Conservation (phyloP, 2,329 filamentous ascomycete genomes). For the Aureobasidium subglaciale region DNA sequence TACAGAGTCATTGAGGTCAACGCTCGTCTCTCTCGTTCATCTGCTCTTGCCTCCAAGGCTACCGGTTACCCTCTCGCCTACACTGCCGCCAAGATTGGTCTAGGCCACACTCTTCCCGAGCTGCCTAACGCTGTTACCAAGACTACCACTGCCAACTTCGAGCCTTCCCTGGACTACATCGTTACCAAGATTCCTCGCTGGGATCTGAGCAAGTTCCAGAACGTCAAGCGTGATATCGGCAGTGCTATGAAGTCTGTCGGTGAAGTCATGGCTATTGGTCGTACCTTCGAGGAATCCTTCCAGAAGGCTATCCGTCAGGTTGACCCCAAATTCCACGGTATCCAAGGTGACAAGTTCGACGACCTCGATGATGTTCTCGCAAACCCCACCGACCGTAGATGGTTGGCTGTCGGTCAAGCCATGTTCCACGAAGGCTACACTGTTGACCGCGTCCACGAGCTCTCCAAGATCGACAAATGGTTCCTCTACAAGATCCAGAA, state of each 20-base stretch:
- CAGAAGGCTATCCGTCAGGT: constrained; percentile 98
- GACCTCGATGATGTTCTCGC: constrained; percentile 82
- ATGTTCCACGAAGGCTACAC: constrained; percentile 97
- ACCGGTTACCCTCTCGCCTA: constrained; percentile 97
- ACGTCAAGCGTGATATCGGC: constrained; percentile 94
- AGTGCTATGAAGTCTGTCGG: constrained; percentile 99
- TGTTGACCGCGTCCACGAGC: constrained; percentile 82
- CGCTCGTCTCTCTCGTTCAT: constrained; percentile 94
- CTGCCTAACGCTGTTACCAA: constrained; percentile 97
- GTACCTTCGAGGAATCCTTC: constrained; percentile 97
- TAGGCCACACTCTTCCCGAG: constrained; percentile 90
- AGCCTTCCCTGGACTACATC: constrained; percentile 94
- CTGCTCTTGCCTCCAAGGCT: constrained; percentile 92
- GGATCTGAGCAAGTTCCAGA: constrained; percentile 98
- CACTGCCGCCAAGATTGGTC: constrained; percentile 94
- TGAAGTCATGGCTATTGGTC: constrained; percentile 98
- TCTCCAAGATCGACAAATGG: constrained; percentile 99
- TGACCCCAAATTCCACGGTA: constrained; percentile 82
- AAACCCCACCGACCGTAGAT: constrained; percentile 92
- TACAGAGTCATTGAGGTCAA: constrained; percentile 99
- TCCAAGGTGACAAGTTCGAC: constrained; percentile 93
- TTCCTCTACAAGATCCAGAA: constrained; percentile 98
- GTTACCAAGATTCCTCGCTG: constrained; percentile 98
- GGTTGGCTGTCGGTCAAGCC: constrained; percentile 94
- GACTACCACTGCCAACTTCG: constrained; percentile 98